Conservation (phyloP, 306 rosid species). For the Glycine tomentella region DNA sequence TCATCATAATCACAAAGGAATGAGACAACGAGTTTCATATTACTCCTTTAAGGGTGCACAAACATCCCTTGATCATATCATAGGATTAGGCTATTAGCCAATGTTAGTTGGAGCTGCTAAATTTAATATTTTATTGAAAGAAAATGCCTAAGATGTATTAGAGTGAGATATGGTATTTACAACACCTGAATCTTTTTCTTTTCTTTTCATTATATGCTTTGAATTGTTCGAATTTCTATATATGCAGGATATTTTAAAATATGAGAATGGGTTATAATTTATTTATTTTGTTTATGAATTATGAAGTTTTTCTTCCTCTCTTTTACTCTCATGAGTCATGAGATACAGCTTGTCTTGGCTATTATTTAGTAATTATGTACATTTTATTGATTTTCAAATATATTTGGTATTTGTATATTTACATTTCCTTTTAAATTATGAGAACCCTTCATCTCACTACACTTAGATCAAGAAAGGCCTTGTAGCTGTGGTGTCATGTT, state of each 20-base stretch:
- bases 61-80: too few species aligned
- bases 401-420: neutral
- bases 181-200: too few species aligned
- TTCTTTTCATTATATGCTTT: too few species aligned
- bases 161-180: too few species aligned
- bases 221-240: too few species aligned
- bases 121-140: too few species aligned
- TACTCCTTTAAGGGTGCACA: too few species aligned
- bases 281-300: constrained; percentile 26
- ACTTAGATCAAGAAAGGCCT: constrained; percentile 9
- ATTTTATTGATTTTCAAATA: constrained; percentile 29
- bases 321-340: neutral
- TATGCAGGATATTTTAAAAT: neutral
- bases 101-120: too few species aligned
- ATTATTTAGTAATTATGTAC: neutral
- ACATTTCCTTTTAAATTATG: neutral
- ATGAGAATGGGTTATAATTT: neutral
- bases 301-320: constrained; percentile 15
- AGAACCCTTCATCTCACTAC: constrained; percentile 4
- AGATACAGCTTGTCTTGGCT: neutral
- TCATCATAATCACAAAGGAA: too few species aligned
- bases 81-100: too few species aligned
- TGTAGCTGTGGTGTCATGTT: neutral
- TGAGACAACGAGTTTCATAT: too few species aligned
- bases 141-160: too few species aligned